phyloP scores from a whole-genome alignment of 441 rosid species.

The Capsella rubella region DNA sequence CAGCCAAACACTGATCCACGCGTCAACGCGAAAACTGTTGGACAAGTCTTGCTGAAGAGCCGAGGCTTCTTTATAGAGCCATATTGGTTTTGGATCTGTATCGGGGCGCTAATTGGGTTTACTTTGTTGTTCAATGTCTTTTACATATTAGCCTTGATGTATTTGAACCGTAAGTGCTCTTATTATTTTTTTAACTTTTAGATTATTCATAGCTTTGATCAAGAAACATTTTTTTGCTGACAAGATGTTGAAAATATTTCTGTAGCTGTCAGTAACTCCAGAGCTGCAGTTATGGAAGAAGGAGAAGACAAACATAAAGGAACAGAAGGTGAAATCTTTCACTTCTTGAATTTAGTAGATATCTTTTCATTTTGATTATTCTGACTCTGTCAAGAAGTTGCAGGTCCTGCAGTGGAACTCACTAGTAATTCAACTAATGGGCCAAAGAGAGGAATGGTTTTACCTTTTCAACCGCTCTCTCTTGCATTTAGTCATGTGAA shows the following conservation, averaged over 20 bases:
- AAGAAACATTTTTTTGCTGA: slow-evolving; percentile 21
- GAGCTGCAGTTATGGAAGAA: slow-evolving; percentile 54
- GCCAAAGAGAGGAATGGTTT: slow-evolving; percentile 73
- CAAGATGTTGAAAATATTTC: not conserved
- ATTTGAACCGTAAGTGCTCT: slow-evolving; percentile 71
- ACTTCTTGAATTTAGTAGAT: not conserved
- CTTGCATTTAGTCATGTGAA: slow-evolving; percentile 82
- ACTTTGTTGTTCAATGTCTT: slow-evolving; percentile 75
- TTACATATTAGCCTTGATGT: slow-evolving; percentile 71
- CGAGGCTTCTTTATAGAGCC: slow-evolving; percentile 72
- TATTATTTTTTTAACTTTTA: not conserved
- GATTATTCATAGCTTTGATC: not conserved
- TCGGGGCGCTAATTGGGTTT: slow-evolving; percentile 76
- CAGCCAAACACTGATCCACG: slow-evolving; percentile 62
- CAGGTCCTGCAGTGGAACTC: slow-evolving; percentile 54
- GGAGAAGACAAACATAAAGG: slow-evolving; percentile 45
- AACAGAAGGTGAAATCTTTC: slow-evolving; percentile 46
- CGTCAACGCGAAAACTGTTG: slow-evolving; percentile 61
- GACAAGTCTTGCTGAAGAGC: slow-evolving; percentile 61
- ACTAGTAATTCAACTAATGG: slow-evolving; percentile 42
- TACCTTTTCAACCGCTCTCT: slow-evolving; percentile 89
- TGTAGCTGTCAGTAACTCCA: slow-evolving; percentile 70
- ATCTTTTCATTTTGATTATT: slow-evolving; percentile 3
- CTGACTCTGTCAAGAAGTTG: slow-evolving; percentile 37
- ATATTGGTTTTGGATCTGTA: slow-evolving; percentile 82